Evolutionary conservation across 768 basidiomycete species (phyloP).

Genomic region (Lactifluus subvellereus): DNA sequence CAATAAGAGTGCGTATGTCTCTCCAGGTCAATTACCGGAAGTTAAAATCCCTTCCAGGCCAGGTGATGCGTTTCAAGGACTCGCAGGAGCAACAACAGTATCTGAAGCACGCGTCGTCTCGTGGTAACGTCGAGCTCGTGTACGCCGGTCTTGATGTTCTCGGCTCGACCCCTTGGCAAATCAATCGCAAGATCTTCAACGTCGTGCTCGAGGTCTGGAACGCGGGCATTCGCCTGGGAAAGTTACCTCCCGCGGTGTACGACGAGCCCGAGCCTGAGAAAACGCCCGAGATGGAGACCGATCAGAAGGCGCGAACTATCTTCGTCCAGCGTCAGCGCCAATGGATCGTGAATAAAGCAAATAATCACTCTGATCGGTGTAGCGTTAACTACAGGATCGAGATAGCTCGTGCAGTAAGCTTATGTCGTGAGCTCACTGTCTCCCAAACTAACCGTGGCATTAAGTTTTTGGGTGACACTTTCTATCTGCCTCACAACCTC

Average conservation of each 20-base stretch:
- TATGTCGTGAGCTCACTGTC: not conserved
- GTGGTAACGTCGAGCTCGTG: constrained; percentile 76
- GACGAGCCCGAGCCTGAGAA: constrained; percentile 60
- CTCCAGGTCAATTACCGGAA: not conserved
- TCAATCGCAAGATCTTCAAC: constrained; percentile 65
- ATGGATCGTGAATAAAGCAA: constrained; percentile 56
- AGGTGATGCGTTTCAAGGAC: constrained; percentile 91
- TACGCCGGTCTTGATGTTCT: constrained; percentile 88
- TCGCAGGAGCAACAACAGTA: constrained; percentile 77
- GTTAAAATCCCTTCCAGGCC: constrained; percentile 35
- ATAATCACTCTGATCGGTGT: constrained; percentile 88
- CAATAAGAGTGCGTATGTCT: constrained; percentile 53
- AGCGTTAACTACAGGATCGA: constrained; percentile 95
- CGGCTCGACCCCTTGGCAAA: constrained; percentile 82
- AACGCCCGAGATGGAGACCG: constrained; percentile 40
- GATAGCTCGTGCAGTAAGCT: constrained; percentile 81
- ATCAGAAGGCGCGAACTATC: constrained; percentile 51
- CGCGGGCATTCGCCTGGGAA: constrained; percentile 70
- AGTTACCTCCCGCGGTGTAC: constrained; percentile 71
- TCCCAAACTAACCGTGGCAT: constrained; percentile 6
- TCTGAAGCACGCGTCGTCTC: constrained; percentile 63
- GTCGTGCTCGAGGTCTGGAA: constrained; percentile 70
- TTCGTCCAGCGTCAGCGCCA: constrained; percentile 52
- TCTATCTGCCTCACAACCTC: constrained; percentile 93
- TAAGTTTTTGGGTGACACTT: constrained; percentile 79